Base-by-base conservation (phyloP, 768 basidiomycete species). In the Crucibulum laeve region DNA sequence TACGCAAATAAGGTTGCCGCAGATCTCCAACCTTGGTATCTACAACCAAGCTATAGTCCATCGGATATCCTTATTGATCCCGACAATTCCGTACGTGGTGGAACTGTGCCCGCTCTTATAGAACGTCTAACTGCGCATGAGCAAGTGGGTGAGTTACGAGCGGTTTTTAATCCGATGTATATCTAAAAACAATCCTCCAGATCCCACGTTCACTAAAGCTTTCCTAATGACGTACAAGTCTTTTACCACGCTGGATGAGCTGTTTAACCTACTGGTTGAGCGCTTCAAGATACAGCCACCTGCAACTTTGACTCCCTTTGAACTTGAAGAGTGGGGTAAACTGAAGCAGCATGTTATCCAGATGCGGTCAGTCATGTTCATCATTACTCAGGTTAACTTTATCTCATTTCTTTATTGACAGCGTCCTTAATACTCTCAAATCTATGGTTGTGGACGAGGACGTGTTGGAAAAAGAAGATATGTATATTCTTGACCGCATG, bases 151-250 rank as follows among this genome's bases (percentile, higher is more conserved):
- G 52, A 56, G 82, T 59, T n/a, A 34, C 25, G 8, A 5, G 18
- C 25, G 8, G 21, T 41, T 23, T 30, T 36, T 37, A 34, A 25
- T 8, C 14, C 30, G 38, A 17, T 26, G 40, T 17, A 34, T 24
- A 18, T 5, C 38, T 14, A n/a, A 44, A 38, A 38, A 24, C 14
- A 15, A 19, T 43, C 41, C 45, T 53, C 28, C 40, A 87, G 87
- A 96, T 61, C 76, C 83, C 0, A 77, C 78, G 5, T 95, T 86
- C 65, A 87, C 76, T 60, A 84, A 85, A 58, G 84, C 93, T 1
- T 98, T 98, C 76, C 65, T 98, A 51, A 85, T 96, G 80, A 96
- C 95, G 1, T 96, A 91, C 73, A 91, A 93, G 57, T 93, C 91
- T 1, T 97, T 98, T 63, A 90, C 89, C 13, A 84, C 82, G 4